Percentiles rank a stretch among this genome's conserved stretches.
phyloP scores from a whole-genome alignment of 306 rosid species.

The Corylus heterophylla region DNA sequence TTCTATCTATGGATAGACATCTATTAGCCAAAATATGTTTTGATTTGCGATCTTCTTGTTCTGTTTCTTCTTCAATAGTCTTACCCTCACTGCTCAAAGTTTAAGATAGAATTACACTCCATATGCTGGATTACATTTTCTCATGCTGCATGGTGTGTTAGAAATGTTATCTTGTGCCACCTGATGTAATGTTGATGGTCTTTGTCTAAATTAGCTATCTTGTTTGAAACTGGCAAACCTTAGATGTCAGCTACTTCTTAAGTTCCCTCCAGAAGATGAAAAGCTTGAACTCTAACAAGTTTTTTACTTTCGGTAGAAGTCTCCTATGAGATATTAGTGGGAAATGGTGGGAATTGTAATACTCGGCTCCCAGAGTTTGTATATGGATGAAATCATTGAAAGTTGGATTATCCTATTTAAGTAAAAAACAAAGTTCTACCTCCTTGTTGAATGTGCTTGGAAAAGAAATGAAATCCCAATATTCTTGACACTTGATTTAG shows the following conservation, averaged over 20 bases:
- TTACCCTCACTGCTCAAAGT: background rate
- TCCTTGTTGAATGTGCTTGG: background rate
- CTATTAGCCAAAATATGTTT: background rate
- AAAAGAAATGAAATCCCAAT: background rate
- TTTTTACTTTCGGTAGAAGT: background rate
- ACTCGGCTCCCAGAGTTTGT: background rate
- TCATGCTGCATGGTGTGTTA: background rate
- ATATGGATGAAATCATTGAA: background rate
- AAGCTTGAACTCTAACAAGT: background rate
- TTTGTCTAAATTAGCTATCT: background rate
- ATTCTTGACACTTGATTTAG: background rate
- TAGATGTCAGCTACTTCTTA: background rate
- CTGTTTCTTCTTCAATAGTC: background rate
- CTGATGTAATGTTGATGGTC: background rate
- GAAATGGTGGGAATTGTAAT: background rate
- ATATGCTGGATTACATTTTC: background rate
- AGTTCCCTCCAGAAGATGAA: background rate
- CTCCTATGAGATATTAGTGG: background rate
- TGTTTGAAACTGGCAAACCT: background rate
- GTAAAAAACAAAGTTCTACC: background rate
- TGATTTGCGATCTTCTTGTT: background rate
- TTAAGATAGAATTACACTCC: background rate
- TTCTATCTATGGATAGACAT: background rate
- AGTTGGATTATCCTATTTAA: background rate
- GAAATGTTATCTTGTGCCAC: background rate